phyloP scores from a whole-genome alignment of 495 filamentous ascomycete genomes.

The Penicillium paxilli region DNA sequence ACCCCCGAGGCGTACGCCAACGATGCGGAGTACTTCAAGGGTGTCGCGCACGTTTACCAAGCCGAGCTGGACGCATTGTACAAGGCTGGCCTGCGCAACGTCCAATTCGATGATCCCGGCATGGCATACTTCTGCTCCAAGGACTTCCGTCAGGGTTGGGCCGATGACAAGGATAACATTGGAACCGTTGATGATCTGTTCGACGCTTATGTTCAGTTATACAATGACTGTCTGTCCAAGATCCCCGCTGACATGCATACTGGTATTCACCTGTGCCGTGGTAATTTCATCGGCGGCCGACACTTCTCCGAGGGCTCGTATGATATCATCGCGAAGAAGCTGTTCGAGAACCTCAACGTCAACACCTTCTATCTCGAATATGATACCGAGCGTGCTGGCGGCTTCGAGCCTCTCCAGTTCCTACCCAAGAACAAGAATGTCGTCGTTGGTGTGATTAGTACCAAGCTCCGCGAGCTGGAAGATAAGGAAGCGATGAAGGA shows the following conservation, averaged over 20 bases:
- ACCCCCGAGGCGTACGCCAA: slow-evolving; percentile 54
- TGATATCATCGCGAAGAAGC: slow-evolving; percentile 63
- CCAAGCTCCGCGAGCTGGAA: slow-evolving; percentile 62
- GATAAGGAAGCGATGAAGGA: slow-evolving; percentile 60
- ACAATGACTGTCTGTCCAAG: slow-evolving; percentile 60
- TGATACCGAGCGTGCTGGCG: slow-evolving; percentile 65
- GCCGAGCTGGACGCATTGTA: slow-evolving; percentile 61
- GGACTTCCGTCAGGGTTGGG: slow-evolving; percentile 62
- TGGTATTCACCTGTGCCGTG: slow-evolving; percentile 66
- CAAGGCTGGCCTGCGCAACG: slow-evolving; percentile 60
- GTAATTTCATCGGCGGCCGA: slow-evolving; percentile 48
- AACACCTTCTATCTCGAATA: slow-evolving; percentile 71
- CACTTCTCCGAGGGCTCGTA: slow-evolving; percentile 68
- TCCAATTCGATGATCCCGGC: slow-evolving; percentile 67
- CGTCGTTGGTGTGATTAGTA: slow-evolving; percentile 65
- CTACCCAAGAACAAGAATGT: slow-evolving; percentile 66
- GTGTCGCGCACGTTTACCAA: slow-evolving; percentile 61
- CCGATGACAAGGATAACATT: slow-evolving; percentile 55
- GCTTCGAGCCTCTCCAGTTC: slow-evolving; percentile 63
- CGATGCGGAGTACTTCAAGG: slow-evolving; percentile 61
- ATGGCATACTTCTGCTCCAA: slow-evolving; percentile 66
- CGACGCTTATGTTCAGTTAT: slow-evolving; percentile 60
- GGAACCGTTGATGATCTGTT: slow-evolving; percentile 51
- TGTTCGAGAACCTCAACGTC: slow-evolving; percentile 64
- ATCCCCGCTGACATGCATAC: slow-evolving; percentile 61